Evolutionary conservation across 768 basidiomycete species (phyloP).

Genomic region (Gloeostereum incarnatum): DNA sequence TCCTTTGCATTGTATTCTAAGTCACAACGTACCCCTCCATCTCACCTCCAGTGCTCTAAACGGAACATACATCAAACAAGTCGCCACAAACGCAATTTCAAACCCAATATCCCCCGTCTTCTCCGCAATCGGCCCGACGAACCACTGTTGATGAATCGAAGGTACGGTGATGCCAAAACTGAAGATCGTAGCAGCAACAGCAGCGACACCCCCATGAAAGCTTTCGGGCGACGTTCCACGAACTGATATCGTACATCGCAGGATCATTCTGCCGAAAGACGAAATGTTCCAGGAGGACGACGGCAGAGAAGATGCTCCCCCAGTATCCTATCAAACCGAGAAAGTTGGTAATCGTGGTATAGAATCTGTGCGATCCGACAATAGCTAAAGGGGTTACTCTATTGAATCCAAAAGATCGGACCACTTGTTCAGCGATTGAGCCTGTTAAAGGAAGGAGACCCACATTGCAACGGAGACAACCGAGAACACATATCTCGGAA

Average conservation of each 20-base stretch:
- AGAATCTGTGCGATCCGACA: slow-evolving; percentile 42
- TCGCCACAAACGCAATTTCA: slow-evolving; percentile 24
- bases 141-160: slow-evolving; percentile 47
- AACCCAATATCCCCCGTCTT: slow-evolving; percentile 40
- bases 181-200: slow-evolving; percentile 27
- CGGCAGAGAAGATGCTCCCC: slow-evolving; percentile 37
- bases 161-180: slow-evolving; percentile 30
- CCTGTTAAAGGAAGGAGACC: slow-evolving; percentile 14
- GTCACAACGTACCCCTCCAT: no score
- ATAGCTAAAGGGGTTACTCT: slow-evolving; percentile 42
- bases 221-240: not conserved
- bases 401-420: not conserved
- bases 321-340: slow-evolving; percentile 48
- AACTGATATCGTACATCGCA: slow-evolving; percentile 19
- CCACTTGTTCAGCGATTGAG: not conserved
- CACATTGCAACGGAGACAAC: slow-evolving; percentile 38
- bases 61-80: slow-evolving; percentile 19
- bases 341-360: slow-evolving; percentile 40
- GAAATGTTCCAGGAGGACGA: slow-evolving; percentile 41
- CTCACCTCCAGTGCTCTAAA: slow-evolving; percentile 18
- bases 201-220: slow-evolving; percentile 34
- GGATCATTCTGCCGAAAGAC: slow-evolving; percentile 32
- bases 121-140: slow-evolving; percentile 36
- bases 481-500: slow-evolving; percentile 33
- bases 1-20: no score